Percentiles rank a stretch among this genome's conserved stretches.
These are phyloP conservation scores for Verruconis gallopava DNA, from an alignment of 2,329 filamentous ascomycete genomes.

Conservation along the genomic window DNA sequence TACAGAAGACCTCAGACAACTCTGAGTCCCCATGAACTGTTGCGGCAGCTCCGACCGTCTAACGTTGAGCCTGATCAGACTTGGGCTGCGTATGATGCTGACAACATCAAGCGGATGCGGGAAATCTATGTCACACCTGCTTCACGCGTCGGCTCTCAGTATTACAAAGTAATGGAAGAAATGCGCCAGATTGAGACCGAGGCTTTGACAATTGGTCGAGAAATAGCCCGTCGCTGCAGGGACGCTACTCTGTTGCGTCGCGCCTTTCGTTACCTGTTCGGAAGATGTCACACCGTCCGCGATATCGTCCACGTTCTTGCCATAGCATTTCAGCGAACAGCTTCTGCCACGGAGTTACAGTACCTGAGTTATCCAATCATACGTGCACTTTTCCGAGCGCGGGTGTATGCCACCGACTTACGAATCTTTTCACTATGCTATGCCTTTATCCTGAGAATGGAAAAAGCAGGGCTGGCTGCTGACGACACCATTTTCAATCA, in stretches of 20 bases:
- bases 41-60: too few species aligned
- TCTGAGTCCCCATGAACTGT: too few species aligned
- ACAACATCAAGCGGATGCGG: background rate
- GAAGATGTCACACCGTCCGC: background rate
- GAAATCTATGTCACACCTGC: background rate
- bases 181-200: background rate
- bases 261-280: background rate
- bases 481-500: background rate
- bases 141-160: background rate
- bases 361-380: background rate
- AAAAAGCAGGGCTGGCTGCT: background rate
- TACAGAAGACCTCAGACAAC: too few species aligned
- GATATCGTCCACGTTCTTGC: conserved; percentile 1
- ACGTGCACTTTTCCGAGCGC: background rate
- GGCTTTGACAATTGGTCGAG: background rate
- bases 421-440: background rate
- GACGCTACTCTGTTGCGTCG: background rate
- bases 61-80: too few species aligned
- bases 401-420: background rate
- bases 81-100: too few species aligned
- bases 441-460: background rate
- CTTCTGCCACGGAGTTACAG: background rate
- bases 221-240: background rate
- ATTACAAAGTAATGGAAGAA: background rate
- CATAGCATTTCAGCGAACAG: background rate